Evolutionary conservation across 202 grass and related monocot species (phyloP).

Genomic region (Panicum virgatum): DNA sequence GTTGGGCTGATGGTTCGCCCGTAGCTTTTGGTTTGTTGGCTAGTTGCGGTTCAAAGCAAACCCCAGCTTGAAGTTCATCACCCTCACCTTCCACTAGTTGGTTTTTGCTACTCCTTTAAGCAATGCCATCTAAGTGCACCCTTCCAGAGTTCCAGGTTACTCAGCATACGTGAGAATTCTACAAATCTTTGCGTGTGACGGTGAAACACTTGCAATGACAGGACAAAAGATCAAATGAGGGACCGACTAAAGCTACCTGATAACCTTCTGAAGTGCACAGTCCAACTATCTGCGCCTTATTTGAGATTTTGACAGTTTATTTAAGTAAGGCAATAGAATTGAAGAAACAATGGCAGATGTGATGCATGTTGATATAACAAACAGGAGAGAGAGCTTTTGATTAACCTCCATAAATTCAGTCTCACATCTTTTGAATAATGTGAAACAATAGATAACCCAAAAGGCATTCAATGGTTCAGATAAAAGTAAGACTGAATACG

Average conservation of each 20-base stretch:
- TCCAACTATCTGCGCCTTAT: conserved; percentile 39
- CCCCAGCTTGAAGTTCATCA: conserved; percentile 35
- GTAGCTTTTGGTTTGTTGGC: conserved; percentile 64
- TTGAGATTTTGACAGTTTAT: not conserved
- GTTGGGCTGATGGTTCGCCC: conserved; percentile 37
- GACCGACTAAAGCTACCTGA: conserved; percentile 12
- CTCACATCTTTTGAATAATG: not conserved
- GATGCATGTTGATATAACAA: not conserved
- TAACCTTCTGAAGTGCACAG: conserved; percentile 42
- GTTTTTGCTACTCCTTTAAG: conserved; percentile 47
- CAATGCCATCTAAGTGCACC: conserved; percentile 33
- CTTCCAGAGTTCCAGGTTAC: conserved; percentile 46
- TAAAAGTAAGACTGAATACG: not conserved
- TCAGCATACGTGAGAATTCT: conserved; percentile 24
- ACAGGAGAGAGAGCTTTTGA: not conserved
- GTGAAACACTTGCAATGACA: conserved; percentile 11
- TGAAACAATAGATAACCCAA: not conserved
- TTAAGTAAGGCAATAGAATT: conserved; percentile 1
- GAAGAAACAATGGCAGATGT: not conserved
- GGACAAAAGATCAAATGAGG: not conserved
- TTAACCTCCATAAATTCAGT: not conserved
- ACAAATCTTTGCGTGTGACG: not conserved
- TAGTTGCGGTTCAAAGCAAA: conserved; percentile 53
- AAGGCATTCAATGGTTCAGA: not conserved
- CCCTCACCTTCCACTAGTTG: conserved; percentile 42